Base-by-base conservation (phyloP, 2,329 filamentous ascomycete species). In the Calonectria hongkongensis region DNA sequence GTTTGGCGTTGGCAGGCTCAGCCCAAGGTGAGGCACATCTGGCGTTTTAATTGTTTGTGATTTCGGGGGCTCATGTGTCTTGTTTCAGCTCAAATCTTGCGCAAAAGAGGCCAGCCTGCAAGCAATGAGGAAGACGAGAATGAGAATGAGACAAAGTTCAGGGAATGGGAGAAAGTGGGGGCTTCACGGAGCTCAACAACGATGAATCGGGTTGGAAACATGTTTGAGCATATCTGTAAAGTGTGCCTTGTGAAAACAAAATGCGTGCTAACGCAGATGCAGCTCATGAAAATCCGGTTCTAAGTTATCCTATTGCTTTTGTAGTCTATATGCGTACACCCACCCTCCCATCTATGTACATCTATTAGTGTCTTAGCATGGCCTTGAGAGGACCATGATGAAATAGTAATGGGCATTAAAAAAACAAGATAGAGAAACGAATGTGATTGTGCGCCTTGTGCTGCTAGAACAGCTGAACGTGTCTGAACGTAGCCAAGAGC, bases 1-100 rank as follows among this genome's bases (percentile, higher is more conserved):
- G 15, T 68, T 71, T 51, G 78, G 78, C 77, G 77, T 80, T 80
- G 66, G 66, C 70, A 71, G 76, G 56, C 65, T 66, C 47, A 73
- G 78, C 73, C 71, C 72, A 79, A 80, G 78, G 78, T 80, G 78
- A 80, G 78, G 75, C 73, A 77, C 56, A 79, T 74, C 70, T 76
- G 78, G 78, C 74, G 77, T 75, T 75, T 74, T 76, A 71, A 58
- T 73, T 80, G 73, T 74, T 74, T 50, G 70, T 73, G 71, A 74
- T 77, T 77, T 74, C 68, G 72, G 68, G 78, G 75, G 68, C 78
- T 80, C 71, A 80, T 78, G 58, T 71, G 70, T 78, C 71, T 75
- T 79, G 66, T 78, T 74, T 68, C 78, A 79, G 78, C 74, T 72
- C 74, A 66, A 60, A 64, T 68, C 33, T 50, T 73, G 70, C 51